Percentiles rank a stretch among this genome's conserved stretches.
Conservation (phyloP, 2,329 filamentous ascomycete species). For the Ceratocystis albifundus region DNA sequence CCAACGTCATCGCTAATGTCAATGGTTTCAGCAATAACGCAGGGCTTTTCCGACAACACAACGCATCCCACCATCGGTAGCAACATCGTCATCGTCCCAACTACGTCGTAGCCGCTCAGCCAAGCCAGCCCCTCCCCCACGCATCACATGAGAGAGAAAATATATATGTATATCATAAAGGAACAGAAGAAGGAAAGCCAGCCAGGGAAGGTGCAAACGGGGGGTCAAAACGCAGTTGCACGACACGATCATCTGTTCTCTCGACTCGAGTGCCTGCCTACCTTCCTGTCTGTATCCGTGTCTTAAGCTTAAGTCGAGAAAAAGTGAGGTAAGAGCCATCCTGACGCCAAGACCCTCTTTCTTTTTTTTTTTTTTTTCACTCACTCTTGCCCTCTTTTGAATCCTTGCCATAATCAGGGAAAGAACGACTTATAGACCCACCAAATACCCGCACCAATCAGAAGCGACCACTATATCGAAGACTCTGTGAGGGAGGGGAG, state of each 20-base stretch:
- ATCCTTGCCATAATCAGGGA: neutral
- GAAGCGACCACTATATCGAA: neutral
- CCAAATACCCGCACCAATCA: constrained; percentile 8
- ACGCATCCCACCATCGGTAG: too few species aligned
- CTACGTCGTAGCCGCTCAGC: neutral
- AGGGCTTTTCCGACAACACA: neutral
- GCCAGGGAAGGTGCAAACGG: neutral
- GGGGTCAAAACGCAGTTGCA: neutral
- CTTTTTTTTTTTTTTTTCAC: neutral
- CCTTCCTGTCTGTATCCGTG: neutral
- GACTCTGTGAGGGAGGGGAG: neutral
- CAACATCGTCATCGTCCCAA: neutral
- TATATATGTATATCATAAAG: neutral
- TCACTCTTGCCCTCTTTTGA: neutral
- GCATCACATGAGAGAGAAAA: neutral
- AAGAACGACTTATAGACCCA: neutral
- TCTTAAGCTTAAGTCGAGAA: constrained; percentile 11
- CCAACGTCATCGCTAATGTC: too few species aligned
- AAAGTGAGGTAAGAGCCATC: constrained; percentile 2
- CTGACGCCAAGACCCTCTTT: neutral
- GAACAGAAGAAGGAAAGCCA: neutral
- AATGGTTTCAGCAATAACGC: neutral
- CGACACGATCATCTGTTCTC: constrained; percentile 11
- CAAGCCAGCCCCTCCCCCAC: neutral
- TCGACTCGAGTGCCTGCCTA: neutral